Evolutionary conservation across 352 stramenopile genomes (phyloP), one percentile per base, ranked within the genome.

Genomic region (Phytophthora lateralis): DNA sequence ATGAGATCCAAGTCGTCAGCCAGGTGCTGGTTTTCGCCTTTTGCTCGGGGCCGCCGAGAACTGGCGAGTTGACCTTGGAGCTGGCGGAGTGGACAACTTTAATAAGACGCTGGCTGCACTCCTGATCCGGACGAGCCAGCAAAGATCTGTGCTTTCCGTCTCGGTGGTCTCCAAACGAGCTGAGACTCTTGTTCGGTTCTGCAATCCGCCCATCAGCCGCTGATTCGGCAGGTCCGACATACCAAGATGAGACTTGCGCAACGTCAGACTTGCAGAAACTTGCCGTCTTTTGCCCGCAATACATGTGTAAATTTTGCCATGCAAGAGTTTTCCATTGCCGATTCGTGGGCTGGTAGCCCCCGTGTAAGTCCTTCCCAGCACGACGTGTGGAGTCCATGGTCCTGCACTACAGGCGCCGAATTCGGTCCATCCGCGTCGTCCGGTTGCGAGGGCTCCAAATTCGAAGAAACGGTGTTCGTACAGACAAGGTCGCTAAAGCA

Each of bases 11-110:
- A 51, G 56, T 61, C 61, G 57, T 61, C 52, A 65, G 48, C 20
- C 21, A 24, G 26, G 6, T 30, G 26, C 26, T 30, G 29, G 17
- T 48, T 66, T 66, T 48, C 27, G 9, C 46, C 18, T 38, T 66
- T 24, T 47, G 26, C n/a, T 24, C 7, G n/a, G 6, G 11, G 37
- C n/a, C 42, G 27, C 5, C 15, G 41, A 55, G 38, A 67, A 63
- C 53, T 69, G 54, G 32, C 43, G 41, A 66, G 38, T 66, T 64
- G 59, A 67, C 57, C 42, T 24, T 60, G 44, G 27, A 60, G 27
- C 35, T 55, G 54, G 62, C 34, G 35, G 49, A 66, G 55, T 61
- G 63, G 67, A 65, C 67, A 76, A 38, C 50, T 18, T 5, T 45
- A 63, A 51, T 56, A 55, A 66, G 62, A 54, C 66, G 29, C 14